A percentile compares a stretch with the other conserved stretches of the same genome.
phyloP scores from a whole-genome alignment of 1,139 yeast genomes.

The Kodamaea anthophila region DNA sequence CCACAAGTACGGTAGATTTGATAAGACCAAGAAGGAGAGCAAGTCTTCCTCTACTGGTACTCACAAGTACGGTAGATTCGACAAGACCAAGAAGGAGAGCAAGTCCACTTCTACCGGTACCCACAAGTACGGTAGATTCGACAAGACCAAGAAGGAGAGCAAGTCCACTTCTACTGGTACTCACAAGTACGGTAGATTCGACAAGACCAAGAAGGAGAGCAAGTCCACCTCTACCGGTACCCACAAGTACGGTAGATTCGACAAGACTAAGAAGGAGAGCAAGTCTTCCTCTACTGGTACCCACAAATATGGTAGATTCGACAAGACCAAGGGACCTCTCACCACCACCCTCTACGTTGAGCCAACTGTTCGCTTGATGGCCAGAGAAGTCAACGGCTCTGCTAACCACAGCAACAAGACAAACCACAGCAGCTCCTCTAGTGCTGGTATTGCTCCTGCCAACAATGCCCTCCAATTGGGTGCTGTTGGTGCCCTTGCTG shows the following conservation, averaged over 20 bases:
- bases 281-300: slow-evolving; percentile 31
- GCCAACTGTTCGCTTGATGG: slow-evolving; percentile 11
- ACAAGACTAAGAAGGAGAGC: slow-evolving; percentile 31
- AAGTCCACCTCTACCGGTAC: slow-evolving; percentile 29
- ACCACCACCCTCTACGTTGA: slow-evolving; percentile 19
- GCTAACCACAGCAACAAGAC: slow-evolving; percentile 12
- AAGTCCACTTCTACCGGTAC: slow-evolving; percentile 24
- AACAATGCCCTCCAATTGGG: slow-evolving; percentile 21
- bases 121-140: slow-evolving; percentile 34
- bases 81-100: slow-evolving; percentile 31
- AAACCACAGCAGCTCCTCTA: slow-evolving; percentile 9
- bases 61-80: slow-evolving; percentile 43
- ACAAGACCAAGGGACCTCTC: slow-evolving; percentile 25
- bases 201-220: slow-evolving; percentile 33
- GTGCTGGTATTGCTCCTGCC: slow-evolving; percentile 14
- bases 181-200: slow-evolving; percentile 43
- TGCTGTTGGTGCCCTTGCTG: slow-evolving; percentile 32
- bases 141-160: slow-evolving; percentile 30
- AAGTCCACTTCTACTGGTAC: slow-evolving; percentile 30
- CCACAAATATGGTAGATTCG: slow-evolving; percentile 39
- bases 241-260: slow-evolving; percentile 43
- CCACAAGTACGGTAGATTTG: slow-evolving; percentile 45
- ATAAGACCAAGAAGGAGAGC: slow-evolving; percentile 38
- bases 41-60: slow-evolving; percentile 35
- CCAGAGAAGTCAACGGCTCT: slow-evolving; percentile 7